Evolutionary conservation across 352 stramenopile species (phyloP).

Genomic region (Globisporangium camurandrum): DNA sequence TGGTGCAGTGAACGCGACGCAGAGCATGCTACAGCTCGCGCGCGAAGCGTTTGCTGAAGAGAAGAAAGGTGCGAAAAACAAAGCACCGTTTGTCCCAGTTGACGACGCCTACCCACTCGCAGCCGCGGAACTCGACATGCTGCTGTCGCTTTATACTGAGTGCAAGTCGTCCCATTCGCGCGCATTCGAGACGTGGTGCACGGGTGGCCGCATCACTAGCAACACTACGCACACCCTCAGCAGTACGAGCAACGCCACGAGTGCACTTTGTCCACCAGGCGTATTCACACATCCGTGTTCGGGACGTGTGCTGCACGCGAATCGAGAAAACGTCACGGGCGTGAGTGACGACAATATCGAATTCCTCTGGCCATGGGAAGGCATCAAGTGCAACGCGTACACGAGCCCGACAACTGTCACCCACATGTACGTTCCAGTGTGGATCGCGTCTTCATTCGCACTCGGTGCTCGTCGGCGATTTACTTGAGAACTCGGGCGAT

Average conservation of each 20-base stretch:
- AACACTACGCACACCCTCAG: constrained; percentile 10
- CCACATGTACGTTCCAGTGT: constrained; percentile 51
- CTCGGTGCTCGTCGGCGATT: not conserved
- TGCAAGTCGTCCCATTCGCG: constrained; percentile 37
- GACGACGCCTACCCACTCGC: constrained; percentile 51
- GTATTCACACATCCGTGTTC: constrained; percentile 57
- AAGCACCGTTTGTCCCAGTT: constrained; percentile 13
- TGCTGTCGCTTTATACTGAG: constrained; percentile 38
- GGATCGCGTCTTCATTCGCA: too few relatives aligned
- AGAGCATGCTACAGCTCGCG: constrained; percentile 7
- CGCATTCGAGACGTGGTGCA: constrained; percentile 59
- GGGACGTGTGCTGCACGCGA: constrained; percentile 35
- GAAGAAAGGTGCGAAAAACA: constrained; percentile 7
- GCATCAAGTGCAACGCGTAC: constrained; percentile 56
- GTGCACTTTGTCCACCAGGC: constrained; percentile 30
- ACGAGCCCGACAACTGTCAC: constrained; percentile 65
- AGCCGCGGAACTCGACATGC: constrained; percentile 23
- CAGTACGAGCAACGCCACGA: constrained; percentile 7
- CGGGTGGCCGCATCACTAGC: constrained; percentile 25
- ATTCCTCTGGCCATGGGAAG: constrained; percentile 65
- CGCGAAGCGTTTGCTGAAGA: constrained; percentile 11
- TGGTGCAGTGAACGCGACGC: constrained; percentile 17
- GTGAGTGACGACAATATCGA: constrained; percentile 7
- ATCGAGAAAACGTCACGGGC: constrained; percentile 4
- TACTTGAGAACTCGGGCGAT: not conserved